Percentiles rank a stretch among this genome's conserved stretches.
Evolutionary conservation across 305 asterid species (phyloP).

Genomic region (Ilex paraguariensis): DNA sequence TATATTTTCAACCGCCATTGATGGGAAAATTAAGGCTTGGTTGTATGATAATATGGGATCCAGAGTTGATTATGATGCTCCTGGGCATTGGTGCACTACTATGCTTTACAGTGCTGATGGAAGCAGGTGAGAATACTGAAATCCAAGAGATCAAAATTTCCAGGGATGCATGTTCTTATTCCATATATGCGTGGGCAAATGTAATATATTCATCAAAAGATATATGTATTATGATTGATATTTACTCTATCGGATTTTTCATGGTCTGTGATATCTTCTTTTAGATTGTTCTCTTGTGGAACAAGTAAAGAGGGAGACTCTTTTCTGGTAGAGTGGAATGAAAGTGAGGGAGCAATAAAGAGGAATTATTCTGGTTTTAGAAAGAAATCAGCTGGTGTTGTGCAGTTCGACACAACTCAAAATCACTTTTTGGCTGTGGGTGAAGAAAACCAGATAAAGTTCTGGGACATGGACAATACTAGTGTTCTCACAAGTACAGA

Average conservation of each 20-base stretch:
- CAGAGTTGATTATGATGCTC: conserved; percentile 89
- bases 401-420: conserved; percentile 79
- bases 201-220: not conserved
- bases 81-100: conserved; percentile 79
- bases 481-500: conserved; percentile 10
- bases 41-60: conserved; percentile 80
- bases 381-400: conserved; percentile 60
- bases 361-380: conserved; percentile 62
- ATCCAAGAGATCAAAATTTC: not conserved
- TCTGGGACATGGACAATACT: conserved; percentile 82
- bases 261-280: conserved; percentile 10
- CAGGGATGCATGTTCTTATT: no score
- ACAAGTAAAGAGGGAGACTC: conserved; percentile 88
- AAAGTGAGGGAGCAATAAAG: conserved; percentile 86
- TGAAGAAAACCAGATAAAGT: conserved; percentile 72
- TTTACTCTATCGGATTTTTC: conserved; percentile 3
- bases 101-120: conserved; percentile 90
- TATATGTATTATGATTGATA: not conserved
- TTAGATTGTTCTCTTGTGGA: conserved; percentile 83
- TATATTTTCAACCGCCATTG: conserved; percentile 76
- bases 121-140: conserved; percentile 36
- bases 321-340: conserved; percentile 82
- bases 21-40: conserved; percentile 92
- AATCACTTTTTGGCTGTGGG: conserved; percentile 83
- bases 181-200: no score